These are phyloP conservation scores for Gilbertella persicaria DNA, from an alignment of 371 early-diverging fungal species.

Conservation along the genomic window DNA sequence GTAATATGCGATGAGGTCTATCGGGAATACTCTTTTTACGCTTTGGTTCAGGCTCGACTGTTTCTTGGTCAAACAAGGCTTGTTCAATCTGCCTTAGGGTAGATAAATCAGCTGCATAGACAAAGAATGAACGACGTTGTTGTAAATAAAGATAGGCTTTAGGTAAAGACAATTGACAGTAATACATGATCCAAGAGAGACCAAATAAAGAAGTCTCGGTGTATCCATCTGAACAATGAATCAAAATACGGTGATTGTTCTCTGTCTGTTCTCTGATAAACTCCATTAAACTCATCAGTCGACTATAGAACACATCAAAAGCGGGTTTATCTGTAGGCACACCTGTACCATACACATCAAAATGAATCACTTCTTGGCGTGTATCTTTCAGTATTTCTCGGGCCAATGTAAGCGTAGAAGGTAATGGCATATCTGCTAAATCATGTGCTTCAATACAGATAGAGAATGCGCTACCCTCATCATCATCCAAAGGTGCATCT, in stretches of 20 bases:
- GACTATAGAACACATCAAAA: conserved; percentile 32
- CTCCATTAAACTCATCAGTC: conserved; percentile 32
- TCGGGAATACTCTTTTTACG: conserved; percentile 7
- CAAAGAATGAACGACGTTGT: conserved; percentile 61
- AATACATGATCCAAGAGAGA: conserved; percentile 59
- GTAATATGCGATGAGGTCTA: conserved; percentile 14
- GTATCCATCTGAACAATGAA: conserved; percentile 68
- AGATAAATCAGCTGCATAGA: conserved; percentile 56
- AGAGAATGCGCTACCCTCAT: conserved; percentile 44
- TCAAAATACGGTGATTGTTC: conserved; percentile 42
- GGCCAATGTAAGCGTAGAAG: conserved; percentile 45
- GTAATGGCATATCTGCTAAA: conserved; percentile 54
- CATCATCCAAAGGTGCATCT: conserved; percentile 49
- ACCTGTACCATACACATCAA: conserved; percentile 48
- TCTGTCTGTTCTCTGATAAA: conserved; percentile 45
- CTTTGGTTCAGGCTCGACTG: conserved; percentile 20
- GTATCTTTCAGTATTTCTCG: conserved; percentile 39
- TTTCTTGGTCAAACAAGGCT: conserved; percentile 13
- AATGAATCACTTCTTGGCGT: conserved; percentile 55
- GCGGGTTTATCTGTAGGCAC: conserved; percentile 16
- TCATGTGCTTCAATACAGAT: conserved; percentile 66
- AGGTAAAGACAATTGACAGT: conserved; percentile 47
- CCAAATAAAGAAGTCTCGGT: conserved; percentile 59
- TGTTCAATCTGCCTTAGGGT: conserved; percentile 40
- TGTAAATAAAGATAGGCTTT: conserved; percentile 65